Evolutionary conservation across 2,329 filamentous ascomycete genomes (phyloP), one percentile per base, ranked within the genome.

Genomic region (Pseudophaeomoniella oleicola): DNA sequence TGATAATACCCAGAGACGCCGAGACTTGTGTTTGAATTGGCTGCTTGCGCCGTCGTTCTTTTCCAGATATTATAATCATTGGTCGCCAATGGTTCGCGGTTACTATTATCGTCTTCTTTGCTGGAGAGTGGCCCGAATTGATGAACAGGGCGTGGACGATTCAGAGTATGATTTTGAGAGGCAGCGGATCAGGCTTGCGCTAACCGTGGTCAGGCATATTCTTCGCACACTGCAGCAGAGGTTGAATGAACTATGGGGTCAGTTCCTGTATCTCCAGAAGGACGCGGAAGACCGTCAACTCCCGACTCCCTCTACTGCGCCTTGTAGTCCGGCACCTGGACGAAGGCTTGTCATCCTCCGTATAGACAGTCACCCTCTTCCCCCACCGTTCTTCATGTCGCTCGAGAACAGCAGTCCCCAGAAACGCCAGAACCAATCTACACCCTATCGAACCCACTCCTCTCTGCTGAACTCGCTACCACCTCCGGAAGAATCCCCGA

Each of bases 81-180:
- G 87, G 86, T 93, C 84, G 50, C 85, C 87, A 0, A 93, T 94
- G 87, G 84, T 94, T 15, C 74, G 87, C 42, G 81, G 85, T 11
- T 94, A 94, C 56, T 94, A 80, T 53, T 90, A 93, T 72, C 82
- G 87, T 33, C 62, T 94, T 35, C 59, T 94, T 15, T 93, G 85
- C 58, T 94, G 87, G 87, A 75, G 86, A 41, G 65, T 94, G 34
- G 88, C 81, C 44, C 71, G 87, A 43, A 81, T 81, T 50, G 72
- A 77, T 36, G 83, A 78, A 12, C 72, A 69, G 33, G 65, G 73
- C 15, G 72, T 73, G 32, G 69, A 75, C 17, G 55, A 73, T 30
- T 81, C 90, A 52, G 57, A 68, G 78, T 84, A 65, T 67, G 80
- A 68, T 34, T 34, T 34, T 40, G n/a, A n/a, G n/a, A n/a, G n/a